These are phyloP conservation scores for Porogramme epimiltina DNA, from an alignment of 1,284 basidiomycete genomes.

Conservation along the genomic window DNA sequence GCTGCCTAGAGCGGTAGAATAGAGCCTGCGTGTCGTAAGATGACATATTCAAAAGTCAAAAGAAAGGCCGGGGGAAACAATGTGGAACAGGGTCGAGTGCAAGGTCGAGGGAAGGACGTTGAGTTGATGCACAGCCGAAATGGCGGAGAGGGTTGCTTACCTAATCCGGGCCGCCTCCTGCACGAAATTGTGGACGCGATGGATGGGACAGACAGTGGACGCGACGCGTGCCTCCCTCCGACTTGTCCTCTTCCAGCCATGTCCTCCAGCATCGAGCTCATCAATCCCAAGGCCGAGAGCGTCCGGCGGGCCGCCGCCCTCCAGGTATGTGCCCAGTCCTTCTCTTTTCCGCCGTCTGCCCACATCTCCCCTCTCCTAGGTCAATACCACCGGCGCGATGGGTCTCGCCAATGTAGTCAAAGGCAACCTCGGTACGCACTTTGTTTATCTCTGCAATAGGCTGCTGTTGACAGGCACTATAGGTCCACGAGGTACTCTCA, in stretches of 20 bases:
- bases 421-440: constrained; percentile 83
- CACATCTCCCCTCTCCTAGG: constrained; percentile 43
- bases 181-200: too few relatives aligned
- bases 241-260: constrained; percentile 37
- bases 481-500: constrained; percentile 95
- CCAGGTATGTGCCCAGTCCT: constrained; percentile 63
- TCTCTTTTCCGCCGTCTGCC: background rate
- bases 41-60: too few relatives aligned
- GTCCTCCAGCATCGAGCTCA: constrained; percentile 87
- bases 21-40: too few relatives aligned
- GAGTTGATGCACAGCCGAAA: too few relatives aligned
- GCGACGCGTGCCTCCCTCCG: too few relatives aligned
- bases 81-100: too few relatives aligned
- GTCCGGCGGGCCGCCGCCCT: constrained; percentile 90
- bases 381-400: constrained; percentile 92
- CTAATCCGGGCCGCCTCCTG: background rate
- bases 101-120: too few relatives aligned
- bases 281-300: constrained; percentile 96
- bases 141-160: background rate
- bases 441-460: constrained; percentile 1
- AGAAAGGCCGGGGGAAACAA: too few relatives aligned
- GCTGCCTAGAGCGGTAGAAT: too few relatives aligned
- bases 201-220: too few relatives aligned
- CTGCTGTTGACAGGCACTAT: constrained; percentile 9
- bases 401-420: constrained; percentile 98